Evolutionary conservation across 2,329 filamentous ascomycete species (phyloP), one percentile per base, ranked within the genome.

Genomic region (Sclerotinia nivalis): DNA sequence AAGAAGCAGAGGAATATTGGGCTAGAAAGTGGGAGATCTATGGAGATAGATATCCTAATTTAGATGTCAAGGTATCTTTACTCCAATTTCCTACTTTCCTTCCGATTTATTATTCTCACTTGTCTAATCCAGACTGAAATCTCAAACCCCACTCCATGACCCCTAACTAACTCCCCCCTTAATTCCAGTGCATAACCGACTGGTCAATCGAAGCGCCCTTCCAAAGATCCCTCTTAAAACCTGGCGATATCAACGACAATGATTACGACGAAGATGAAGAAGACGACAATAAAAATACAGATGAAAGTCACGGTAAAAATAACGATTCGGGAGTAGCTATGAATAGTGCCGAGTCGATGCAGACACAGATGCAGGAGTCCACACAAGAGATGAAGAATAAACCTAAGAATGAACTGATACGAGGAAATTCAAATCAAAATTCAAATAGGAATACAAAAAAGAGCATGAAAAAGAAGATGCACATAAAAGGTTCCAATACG

Each of bases 121-220:
- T n/a, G n/a, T n/a, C n/a, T n/a, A n/a, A n/a, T n/a, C n/a, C n/a
- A n/a, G n/a, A n/a, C n/a, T n/a, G n/a, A n/a, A n/a, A n/a, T n/a
- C n/a, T n/a, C n/a, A n/a, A n/a, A 7, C 37, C 34, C 4, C 34
- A 34, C 34, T 6, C 47, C 47, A 20, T n/a, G 4, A 15, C 15
- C 54, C 9, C 31, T 22, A 15, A 13, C 60, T 40, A 52, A 64
- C 4, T 9, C 22, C 2, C 4, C 3, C 2, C 15, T 12, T 8
- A 2, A 3, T 1, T 0, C 13, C 0, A 64, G 61, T 50, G 45
- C 47, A 7, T 40, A 64, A 64, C 47, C 61, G 61, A 64, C 20
- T 52, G 47, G 45, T 52, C 61, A 5, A 13, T 64, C 47, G 61
- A 64, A 64, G 61, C 61, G 0, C 61, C 61, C 3, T 64, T 64